Evolutionary conservation across 371 early-diverging fungal species (phyloP).

Genomic region (Syncephalastrum contaminatum): DNA sequence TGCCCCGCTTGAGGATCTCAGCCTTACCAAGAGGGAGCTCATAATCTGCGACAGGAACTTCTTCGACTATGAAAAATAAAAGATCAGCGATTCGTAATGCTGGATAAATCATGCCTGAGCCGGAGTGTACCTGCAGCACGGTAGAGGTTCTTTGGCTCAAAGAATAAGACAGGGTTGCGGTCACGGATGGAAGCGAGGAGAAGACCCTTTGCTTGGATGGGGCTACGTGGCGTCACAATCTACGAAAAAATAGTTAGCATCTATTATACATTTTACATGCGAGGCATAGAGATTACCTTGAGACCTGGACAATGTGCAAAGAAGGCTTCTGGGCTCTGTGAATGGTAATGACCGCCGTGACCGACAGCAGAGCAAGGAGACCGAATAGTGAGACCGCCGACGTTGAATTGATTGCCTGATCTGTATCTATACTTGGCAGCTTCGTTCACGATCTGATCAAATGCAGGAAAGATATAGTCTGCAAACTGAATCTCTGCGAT

Average conservation of each 20-base stretch:
- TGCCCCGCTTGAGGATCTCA: constrained; percentile 87
- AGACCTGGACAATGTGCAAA: constrained; percentile 97
- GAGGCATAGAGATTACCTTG: constrained; percentile 48
- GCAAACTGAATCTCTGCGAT: constrained; percentile 99
- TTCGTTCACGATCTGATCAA: constrained; percentile 99
- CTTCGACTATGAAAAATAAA: constrained; percentile 70
- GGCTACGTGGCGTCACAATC: constrained; percentile 92
- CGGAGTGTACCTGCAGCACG: constrained; percentile 74
- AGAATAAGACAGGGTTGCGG: constrained; percentile 92
- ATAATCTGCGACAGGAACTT: constrained; percentile 94
- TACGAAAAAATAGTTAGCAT: constrained; percentile 22
- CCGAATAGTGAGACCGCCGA: constrained; percentile 91
- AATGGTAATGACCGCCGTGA: constrained; percentile 97
- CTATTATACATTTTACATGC: too few relatives aligned
- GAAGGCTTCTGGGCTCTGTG: constrained; percentile 94
- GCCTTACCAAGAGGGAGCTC: constrained; percentile 93
- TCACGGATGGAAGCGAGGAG: constrained; percentile 92
- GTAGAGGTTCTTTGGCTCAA: constrained; percentile 97
- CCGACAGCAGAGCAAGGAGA: constrained; percentile 96
- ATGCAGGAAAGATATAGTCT: constrained; percentile 97
- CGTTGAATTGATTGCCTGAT: constrained; percentile 90
- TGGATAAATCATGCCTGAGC: not conserved
- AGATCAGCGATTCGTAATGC: not conserved
- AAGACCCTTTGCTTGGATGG: constrained; percentile 96
- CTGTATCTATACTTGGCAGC: constrained; percentile 97